Evolutionary conservation across 768 basidiomycete species (phyloP), one percentile per base, ranked within the genome.

Genomic region (Mycena rosella): DNA sequence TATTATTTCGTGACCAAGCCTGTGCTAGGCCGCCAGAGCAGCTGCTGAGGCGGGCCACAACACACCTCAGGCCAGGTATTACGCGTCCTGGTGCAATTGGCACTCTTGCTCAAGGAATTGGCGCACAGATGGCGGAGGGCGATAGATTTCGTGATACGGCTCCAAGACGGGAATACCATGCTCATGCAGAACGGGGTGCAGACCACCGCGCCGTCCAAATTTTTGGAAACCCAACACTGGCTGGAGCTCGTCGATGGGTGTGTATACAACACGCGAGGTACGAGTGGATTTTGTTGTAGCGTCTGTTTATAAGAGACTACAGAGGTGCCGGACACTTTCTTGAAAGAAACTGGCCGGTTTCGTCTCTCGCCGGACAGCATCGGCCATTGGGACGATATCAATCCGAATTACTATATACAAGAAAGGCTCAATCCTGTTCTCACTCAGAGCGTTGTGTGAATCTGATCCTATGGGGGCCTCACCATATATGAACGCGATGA

Each of bases 171-270:
- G 7, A 81, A 87, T 67, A 68, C 73, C 2, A 77, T 84, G 73
- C 73, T 85, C 17, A 72, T 73, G 10, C 66, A 70, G 14, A 74
- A 74, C 26, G 78, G 77, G 0, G 68, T 80, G 1, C 73, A 77
- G 2, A 74, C 78, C 13, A 59, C 78, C 17, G 82, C 77, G 5
- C 78, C 78, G 20, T 74, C 79, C 42, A 89, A 88, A 72, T 78
- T 79, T 15, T 78, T 90, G 14, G 88, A 89, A 74, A 85, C 84
- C 1, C 88, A 89, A 70, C 88, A 89, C 72, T 89, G 87, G 87
- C 76, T 89, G n/a, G 88, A 89, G 72, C 78, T 89, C 30, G 82
- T 89, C 32, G 89, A 89, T 71, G 82, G 80, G 87, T 87, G n/a
- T n/a, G n/a, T n/a, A n/a, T n/a, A n/a, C n/a, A n/a, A n/a, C n/a